phyloP scores from a whole-genome alignment of 1,139 yeast genomes.

The Blastobotrys proliferans region DNA sequence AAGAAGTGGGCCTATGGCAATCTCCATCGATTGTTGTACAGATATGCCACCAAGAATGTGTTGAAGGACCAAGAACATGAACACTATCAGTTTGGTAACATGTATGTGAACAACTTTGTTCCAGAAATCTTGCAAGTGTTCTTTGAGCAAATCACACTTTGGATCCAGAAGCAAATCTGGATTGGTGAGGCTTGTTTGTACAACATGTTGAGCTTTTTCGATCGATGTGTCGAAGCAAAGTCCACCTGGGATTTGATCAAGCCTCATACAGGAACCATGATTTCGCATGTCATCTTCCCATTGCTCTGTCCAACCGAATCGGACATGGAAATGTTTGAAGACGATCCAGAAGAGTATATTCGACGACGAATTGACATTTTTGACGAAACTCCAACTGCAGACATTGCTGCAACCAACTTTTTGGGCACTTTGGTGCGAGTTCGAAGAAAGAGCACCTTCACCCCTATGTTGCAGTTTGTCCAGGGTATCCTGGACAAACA shows the following conservation, averaged over 20 bases:
- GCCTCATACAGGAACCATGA: slow-evolving; percentile 62
- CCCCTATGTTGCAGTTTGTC: slow-evolving; percentile 62
- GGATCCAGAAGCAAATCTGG: slow-evolving; percentile 70
- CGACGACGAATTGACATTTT: slow-evolving; percentile 71
- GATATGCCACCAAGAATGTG: slow-evolving; percentile 54
- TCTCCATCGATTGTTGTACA: slow-evolving; percentile 63
- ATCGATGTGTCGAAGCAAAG: slow-evolving; percentile 65
- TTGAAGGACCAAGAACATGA: slow-evolving; percentile 32
- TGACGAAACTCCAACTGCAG: slow-evolving; percentile 71
- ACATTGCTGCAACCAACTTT: slow-evolving; percentile 77
- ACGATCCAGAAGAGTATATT: slow-evolving; percentile 88
- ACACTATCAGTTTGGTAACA: slow-evolving; percentile 33
- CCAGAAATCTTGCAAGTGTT: slow-evolving; percentile 69
- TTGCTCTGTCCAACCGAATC: slow-evolving; percentile 67
- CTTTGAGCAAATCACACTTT: slow-evolving; percentile 62
- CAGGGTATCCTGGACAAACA: slow-evolving; percentile 49
- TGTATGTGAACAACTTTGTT: slow-evolving; percentile 46
- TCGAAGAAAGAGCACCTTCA: slow-evolving; percentile 54
- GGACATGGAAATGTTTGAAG: slow-evolving; percentile 71
- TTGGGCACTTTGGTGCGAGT: slow-evolving; percentile 67
- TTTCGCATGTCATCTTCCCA: slow-evolving; percentile 76
- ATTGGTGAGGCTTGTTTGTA: slow-evolving; percentile 62
- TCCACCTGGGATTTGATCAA: slow-evolving; percentile 66
- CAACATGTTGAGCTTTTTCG: slow-evolving; percentile 65
- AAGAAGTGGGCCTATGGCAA: slow-evolving; percentile 92